Evolutionary conservation across 2,329 filamentous ascomycete genomes (phyloP).

Genomic region (Neopestalotiopsis rosae): DNA sequence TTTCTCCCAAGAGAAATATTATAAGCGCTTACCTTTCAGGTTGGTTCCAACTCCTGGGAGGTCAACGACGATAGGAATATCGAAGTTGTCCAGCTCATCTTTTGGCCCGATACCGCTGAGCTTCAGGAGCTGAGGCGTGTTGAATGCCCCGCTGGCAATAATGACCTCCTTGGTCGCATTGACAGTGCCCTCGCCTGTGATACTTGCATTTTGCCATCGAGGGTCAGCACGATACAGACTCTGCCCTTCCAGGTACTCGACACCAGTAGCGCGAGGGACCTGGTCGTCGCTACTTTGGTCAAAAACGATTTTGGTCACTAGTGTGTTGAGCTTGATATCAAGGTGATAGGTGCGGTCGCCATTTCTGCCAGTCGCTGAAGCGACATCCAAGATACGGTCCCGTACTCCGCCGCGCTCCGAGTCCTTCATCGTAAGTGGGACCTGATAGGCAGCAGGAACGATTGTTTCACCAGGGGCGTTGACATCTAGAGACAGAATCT

Average conservation of each 20-base stretch:
- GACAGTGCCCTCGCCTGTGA: conserved; percentile 37
- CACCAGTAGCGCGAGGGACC: conserved; percentile 1
- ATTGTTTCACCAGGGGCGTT: conserved; percentile 14
- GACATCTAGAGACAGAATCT: conserved; percentile 19
- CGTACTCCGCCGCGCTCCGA: conserved; percentile 52
- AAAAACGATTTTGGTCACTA: conserved; percentile 16
- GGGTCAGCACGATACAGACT: conserved; percentile 10
- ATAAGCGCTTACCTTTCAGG: conserved; percentile 42
- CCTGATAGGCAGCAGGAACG: conserved; percentile 42
- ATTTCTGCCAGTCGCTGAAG: conserved; percentile 50
- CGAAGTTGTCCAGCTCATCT: conserved; percentile 40
- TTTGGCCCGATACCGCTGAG: conserved; percentile 51
- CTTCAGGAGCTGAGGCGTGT: conserved; percentile 58
- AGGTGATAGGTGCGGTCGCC: conserved; percentile 48
- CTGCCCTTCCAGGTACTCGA: conserved; percentile 11
- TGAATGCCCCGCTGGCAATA: conserved; percentile 56
- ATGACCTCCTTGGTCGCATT: conserved; percentile 52
- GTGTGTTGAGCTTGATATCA: conserved; percentile 35
- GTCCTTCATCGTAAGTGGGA: conserved; percentile 53
- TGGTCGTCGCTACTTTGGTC: background rate
- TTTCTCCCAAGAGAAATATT: too few relatives aligned
- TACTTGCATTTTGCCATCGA: conserved; percentile 24
- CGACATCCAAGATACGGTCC: conserved; percentile 54
- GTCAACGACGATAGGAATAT: conserved; percentile 50
- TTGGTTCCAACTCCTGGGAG: conserved; percentile 64